Percentiles rank a stretch among this genome's conserved stretches.
Conservation (phyloP, 2,329 filamentous ascomycete species). For the Talaromyces marneffei region DNA sequence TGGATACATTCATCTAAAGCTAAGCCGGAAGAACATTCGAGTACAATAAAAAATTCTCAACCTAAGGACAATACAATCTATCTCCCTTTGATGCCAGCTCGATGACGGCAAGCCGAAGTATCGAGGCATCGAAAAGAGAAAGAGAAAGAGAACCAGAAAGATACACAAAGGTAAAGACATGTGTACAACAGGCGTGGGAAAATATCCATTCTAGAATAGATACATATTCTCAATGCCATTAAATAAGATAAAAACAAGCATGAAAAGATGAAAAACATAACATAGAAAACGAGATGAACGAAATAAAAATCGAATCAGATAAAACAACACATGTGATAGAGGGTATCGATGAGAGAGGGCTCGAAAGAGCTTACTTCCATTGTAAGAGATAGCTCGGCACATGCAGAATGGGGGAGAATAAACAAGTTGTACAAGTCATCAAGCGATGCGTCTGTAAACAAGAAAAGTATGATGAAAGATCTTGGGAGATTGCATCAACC, state of each 20-base stretch:
- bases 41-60: neutral
- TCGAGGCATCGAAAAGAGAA: neutral
- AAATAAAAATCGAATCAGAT: neutral
- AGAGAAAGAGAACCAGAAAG: neutral
- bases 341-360: constrained; percentile 7
- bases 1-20: constrained; percentile 32
- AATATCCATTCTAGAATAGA: neutral
- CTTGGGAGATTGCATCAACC: constrained; percentile 9
- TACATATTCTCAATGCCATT: neutral
- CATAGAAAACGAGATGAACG: neutral
- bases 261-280: neutral
- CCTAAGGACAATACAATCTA: constrained; percentile 6
- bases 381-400: constrained; percentile 3
- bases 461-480: constrained; percentile 7
- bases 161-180: neutral
- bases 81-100: neutral
- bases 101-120: neutral
- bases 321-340: constrained; percentile 5
- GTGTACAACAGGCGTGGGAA: constrained; percentile 5
- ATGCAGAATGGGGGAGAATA: constrained; percentile 20
- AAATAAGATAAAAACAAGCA: neutral
- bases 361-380: neutral
- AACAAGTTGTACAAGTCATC: constrained; percentile 18
- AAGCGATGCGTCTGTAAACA: constrained; percentile 13
- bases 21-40: constrained; percentile 7